Evolutionary conservation across 192 early-diverging fungal species (phyloP).

Genomic region (Coemansia sp.): DNA sequence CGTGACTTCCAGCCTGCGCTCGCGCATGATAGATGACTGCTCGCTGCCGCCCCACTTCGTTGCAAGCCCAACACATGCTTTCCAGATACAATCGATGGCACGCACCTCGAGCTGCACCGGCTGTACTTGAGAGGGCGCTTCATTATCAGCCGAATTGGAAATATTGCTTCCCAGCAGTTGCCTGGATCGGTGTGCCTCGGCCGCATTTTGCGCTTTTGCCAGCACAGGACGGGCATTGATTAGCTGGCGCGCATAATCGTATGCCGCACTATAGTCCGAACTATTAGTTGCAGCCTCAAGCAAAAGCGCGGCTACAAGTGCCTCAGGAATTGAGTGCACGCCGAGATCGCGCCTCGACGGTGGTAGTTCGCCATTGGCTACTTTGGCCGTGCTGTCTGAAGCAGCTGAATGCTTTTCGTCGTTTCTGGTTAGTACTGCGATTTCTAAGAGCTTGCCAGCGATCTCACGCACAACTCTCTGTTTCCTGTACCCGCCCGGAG

Average conservation of each 20-base stretch:
- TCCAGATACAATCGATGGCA: constrained; percentile 26
- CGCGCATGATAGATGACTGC: not conserved
- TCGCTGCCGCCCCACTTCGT: not conserved
- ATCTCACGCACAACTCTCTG: constrained; percentile 30
- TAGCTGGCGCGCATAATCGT: constrained; percentile 32
- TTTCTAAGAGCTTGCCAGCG: constrained; percentile 4
- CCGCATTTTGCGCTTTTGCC: constrained; percentile 1
- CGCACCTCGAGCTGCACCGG: constrained; percentile 17
- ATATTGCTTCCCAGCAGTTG: constrained; percentile 5
- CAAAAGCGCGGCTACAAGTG: constrained; percentile 24
- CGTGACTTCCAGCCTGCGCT: constrained; percentile 20
- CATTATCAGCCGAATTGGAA: not conserved
- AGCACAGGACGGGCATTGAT: constrained; percentile 17
- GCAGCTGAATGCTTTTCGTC: not conserved
- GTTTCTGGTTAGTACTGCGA: not conserved
- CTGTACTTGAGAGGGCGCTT: not conserved
- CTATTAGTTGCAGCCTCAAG: constrained; percentile 20
- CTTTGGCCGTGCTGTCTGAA: not conserved
- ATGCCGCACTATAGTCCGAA: constrained; percentile 12
- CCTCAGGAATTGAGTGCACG: constrained; percentile 19
- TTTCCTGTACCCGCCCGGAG: constrained; percentile 24
- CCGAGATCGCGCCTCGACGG: constrained; percentile 16
- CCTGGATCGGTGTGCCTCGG: constrained; percentile 15
- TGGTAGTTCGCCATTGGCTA: not conserved
- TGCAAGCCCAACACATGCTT: constrained; percentile 15